A percentile compares a stretch with the other conserved stretches of the same genome.
Conservation (phyloP, 176 grass and related monocot species). For the Lolium multiflorum region DNA sequence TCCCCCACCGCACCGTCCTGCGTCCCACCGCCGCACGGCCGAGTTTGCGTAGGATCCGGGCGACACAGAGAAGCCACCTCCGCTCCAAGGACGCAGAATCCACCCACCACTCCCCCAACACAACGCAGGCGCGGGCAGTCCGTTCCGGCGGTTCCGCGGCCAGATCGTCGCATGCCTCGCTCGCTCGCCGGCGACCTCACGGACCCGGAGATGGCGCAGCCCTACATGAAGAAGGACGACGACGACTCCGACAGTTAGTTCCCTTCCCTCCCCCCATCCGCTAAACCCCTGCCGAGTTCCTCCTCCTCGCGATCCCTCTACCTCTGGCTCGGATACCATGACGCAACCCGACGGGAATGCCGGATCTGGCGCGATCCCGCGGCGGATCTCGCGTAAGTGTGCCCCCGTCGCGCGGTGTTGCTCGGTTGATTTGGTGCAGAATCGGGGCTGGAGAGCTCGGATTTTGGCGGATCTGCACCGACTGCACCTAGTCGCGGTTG, state of each 20-base stretch:
- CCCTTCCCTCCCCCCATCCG: background rate
- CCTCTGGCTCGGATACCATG: background rate
- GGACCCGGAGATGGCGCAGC: constrained; percentile 67
- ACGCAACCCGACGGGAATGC: constrained; percentile 26
- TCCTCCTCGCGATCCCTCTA: background rate
- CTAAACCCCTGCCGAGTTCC: constrained; percentile 12
- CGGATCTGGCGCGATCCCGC: constrained; percentile 57
- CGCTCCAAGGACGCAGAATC: background rate
- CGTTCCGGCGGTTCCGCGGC: too few relatives aligned
- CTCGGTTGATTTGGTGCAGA: constrained; percentile 30
- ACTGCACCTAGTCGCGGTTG: background rate
- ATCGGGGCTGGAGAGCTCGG: constrained; percentile 11
- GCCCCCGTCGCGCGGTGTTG: background rate
- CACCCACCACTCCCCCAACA: background rate
- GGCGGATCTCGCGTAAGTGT: constrained; percentile 16
- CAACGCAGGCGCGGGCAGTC: too few relatives aligned
- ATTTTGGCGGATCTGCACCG: constrained; percentile 28
- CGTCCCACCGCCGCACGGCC: constrained; percentile 17
- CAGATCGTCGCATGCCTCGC: constrained; percentile 44
- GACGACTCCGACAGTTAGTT: constrained; percentile 66
- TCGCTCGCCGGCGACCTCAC: constrained; percentile 61
- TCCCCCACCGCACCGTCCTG: background rate
- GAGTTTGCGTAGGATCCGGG: constrained; percentile 5
- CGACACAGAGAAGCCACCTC: constrained; percentile 1
- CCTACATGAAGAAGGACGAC: constrained; percentile 83